These are phyloP conservation scores for Rhodotorula sp. DNA, from an alignment of 1,284 basidiomycete species.

Conservation along the genomic window DNA sequence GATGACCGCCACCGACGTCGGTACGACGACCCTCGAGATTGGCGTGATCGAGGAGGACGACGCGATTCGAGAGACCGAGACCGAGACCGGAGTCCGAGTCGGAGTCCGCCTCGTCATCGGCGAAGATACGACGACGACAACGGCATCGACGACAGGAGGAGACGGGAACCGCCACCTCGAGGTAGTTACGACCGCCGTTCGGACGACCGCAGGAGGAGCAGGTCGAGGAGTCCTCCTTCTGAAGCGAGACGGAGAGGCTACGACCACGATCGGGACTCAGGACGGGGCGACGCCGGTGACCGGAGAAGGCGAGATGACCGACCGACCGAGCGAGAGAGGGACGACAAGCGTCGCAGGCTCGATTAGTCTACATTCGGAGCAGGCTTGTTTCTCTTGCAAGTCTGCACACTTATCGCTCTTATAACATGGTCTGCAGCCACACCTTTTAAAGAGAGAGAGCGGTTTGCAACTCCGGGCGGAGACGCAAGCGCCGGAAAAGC, in stretches of 20 bases:
- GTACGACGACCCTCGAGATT: background rate
- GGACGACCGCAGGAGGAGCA: constrained; percentile 2
- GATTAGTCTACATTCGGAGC: too few relatives aligned
- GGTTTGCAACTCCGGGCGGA: too few relatives aligned
- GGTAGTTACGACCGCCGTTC: background rate
- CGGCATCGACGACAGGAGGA: background rate
- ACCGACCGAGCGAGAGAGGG: background rate
- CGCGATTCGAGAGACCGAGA: background rate
- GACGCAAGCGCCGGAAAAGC: too few relatives aligned
- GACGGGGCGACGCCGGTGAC: background rate
- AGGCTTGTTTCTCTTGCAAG: too few relatives aligned
- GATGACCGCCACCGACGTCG: background rate
- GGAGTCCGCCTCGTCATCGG: background rate
- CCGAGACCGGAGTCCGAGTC: constrained; percentile 1
- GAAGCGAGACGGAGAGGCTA: background rate
- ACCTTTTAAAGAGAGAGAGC: too few relatives aligned
- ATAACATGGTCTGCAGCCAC: too few relatives aligned
- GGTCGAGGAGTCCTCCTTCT: background rate
- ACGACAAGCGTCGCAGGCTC: constrained; percentile 14
- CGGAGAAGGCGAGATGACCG: background rate
- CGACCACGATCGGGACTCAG: background rate
- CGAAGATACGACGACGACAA: background rate
- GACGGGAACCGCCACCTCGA: background rate
- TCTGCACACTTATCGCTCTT: too few relatives aligned
- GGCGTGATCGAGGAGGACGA: background rate